Evolutionary conservation across 352 stramenopile species (phyloP).

Genomic region (Lagenidium sp.): DNA sequence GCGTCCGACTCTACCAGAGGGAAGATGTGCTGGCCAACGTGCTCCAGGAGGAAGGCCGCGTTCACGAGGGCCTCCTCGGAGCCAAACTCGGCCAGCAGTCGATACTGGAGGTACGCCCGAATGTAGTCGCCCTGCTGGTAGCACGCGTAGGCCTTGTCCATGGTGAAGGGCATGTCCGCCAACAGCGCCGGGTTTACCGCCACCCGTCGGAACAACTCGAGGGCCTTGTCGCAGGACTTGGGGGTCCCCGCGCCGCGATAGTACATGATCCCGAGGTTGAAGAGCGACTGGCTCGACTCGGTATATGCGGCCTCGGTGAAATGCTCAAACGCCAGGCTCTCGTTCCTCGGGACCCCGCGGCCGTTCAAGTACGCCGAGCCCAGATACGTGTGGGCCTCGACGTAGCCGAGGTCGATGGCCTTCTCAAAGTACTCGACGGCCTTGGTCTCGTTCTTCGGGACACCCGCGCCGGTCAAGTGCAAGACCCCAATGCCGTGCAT

Average conservation of each 20-base stretch:
- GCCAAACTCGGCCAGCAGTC: conserved; percentile 46
- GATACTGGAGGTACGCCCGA: conserved; percentile 62
- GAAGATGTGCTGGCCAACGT: conserved; percentile 37
- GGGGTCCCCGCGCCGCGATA: conserved; percentile 45
- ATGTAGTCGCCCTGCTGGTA: conserved; percentile 52
- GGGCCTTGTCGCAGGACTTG: conserved; percentile 27
- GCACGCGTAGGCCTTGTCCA: conserved; percentile 55
- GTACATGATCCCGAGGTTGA: conserved; percentile 74
- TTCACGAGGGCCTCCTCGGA: conserved; percentile 60
- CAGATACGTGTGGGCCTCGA: conserved; percentile 62
- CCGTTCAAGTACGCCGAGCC: conserved; percentile 58
- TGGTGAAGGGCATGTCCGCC: conserved; percentile 45
- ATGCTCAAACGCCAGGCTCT: conserved; percentile 40
- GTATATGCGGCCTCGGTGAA: conserved; percentile 41
- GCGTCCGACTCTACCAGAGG: no score
- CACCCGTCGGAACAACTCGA: conserved; percentile 54
- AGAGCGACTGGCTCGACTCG: conserved; percentile 42
- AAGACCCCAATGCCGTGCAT: conserved; percentile 56
- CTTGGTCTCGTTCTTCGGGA: conserved; percentile 47
- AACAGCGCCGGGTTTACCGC: conserved; percentile 45
- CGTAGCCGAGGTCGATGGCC: conserved; percentile 41
- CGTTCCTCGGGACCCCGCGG: conserved; percentile 34
- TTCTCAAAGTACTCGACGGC: conserved; percentile 54
- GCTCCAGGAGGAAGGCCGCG: conserved; percentile 63
- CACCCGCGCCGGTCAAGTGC: conserved; percentile 41